phyloP scores from a whole-genome alignment of 2,329 filamentous ascomycete genomes.

The Polychaeton citri region DNA sequence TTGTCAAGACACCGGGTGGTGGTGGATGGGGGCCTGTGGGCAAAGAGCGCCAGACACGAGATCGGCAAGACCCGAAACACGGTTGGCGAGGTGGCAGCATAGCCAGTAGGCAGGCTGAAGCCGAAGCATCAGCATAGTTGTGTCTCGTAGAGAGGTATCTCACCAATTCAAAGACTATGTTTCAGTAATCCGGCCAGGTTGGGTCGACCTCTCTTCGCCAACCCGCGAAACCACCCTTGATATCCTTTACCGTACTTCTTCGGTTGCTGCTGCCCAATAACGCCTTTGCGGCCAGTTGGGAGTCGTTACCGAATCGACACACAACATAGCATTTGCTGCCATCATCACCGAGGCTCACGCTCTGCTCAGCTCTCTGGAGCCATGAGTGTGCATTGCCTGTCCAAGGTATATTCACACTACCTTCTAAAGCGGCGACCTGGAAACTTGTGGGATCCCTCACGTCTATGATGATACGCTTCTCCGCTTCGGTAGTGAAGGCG shows the following conservation, averaged over 20 bases:
- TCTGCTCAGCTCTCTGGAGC: constrained; percentile 14
- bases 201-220: constrained; percentile 59
- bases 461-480: constrained; percentile 55
- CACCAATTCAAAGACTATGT: no score
- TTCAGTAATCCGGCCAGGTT: constrained; percentile 44
- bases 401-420: constrained; percentile 63
- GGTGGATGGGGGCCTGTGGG: constrained; percentile 60
- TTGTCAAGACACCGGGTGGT: constrained; percentile 65
- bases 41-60: constrained; percentile 37
- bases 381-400: constrained; percentile 34
- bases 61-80: constrained; percentile 42
- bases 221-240: constrained; percentile 56
- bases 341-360: constrained; percentile 21
- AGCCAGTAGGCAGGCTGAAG: constrained; percentile 40
- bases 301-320: constrained; percentile 67
- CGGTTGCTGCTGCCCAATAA: constrained; percentile 48
- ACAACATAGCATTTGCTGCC: constrained; percentile 41
- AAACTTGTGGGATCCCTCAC: constrained; percentile 78
- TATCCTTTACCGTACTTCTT: constrained; percentile 54
- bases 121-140: constrained; percentile 28
- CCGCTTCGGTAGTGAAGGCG: constrained; percentile 19
- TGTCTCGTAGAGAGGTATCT: no score
- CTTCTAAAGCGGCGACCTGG: constrained; percentile 61
- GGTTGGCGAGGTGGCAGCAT: constrained; percentile 49
- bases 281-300: constrained; percentile 53